Base-by-base conservation (phyloP, 768 basidiomycete species). In the Auricularia auricula-judae region DNA sequence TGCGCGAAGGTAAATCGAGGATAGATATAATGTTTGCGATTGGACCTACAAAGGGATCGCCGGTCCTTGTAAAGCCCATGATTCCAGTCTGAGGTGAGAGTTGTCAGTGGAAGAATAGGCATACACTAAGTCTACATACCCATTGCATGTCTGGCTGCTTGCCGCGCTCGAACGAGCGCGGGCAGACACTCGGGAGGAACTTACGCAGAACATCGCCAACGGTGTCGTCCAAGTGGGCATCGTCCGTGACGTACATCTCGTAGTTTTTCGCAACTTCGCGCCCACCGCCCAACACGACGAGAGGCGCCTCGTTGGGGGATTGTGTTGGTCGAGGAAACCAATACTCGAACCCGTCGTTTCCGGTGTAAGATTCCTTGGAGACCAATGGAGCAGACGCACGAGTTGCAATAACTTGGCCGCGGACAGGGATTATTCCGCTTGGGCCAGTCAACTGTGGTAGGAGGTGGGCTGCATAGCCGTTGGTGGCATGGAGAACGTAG, bases 401-500 rank as follows among this genome's bases (percentile, higher is more conserved):
- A 1, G 76, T 73, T 0, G 81, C 76, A 39, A 83, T 71, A 53
- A 86, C 78, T 70, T 93, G 91, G 1, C 86, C 90, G 11, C 91
- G 85, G 0, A 83, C 83, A 0, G 90, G 91, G 3, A 88, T 74
- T 63, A 93, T 85, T 1, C 82, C 81, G 0, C 68, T 66, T 14
- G 78, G 77, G 0, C 85, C 84, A 8, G 78, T 68, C 35, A 93
- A 71, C 65, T 84, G 81, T 0, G 89, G 88, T n/a, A 97, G 77
- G 42, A 96, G 81, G 68, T 88, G 80, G 3, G 86, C 82, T 11
- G 86, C 83, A 66, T 95, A 94, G 0, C 78, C 94, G 69, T 97
- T 97, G 10, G 91, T 94, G 0, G 91, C 91, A 71, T 94, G 91
- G 3, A 97, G 76, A 54, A 96, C 82, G 65, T 86, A 84, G 21